These are phyloP conservation scores for Alisma plantagoaquatica DNA, from an alignment of 106 monocot genomes.

Conservation along the genomic window DNA sequence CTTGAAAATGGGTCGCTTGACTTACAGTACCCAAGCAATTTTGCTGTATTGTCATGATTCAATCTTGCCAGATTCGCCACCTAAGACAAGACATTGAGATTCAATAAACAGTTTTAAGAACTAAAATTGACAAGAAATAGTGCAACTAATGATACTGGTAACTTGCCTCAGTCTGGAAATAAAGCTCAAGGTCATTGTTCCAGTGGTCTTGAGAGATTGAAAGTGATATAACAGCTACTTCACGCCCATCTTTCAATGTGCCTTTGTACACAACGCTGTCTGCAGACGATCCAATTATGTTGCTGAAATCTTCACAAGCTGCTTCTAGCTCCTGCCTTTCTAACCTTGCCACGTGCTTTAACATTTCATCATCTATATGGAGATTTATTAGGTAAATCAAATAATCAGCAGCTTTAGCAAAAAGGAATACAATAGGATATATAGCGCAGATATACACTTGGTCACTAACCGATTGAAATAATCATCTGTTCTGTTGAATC, in stretches of 20 bases:
- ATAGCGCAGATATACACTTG: too few relatives aligned
- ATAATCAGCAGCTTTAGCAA: too few relatives aligned
- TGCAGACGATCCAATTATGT: slow-evolving; percentile 77
- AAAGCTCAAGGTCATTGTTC: slow-evolving; percentile 53
- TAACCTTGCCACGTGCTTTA: slow-evolving; percentile 49
- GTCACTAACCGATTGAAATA: too few relatives aligned
- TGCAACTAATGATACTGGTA: too few relatives aligned
- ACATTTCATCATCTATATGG: slow-evolving; percentile 37
- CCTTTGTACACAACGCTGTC: slow-evolving; percentile 74
- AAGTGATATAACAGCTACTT: slow-evolving; percentile 84
- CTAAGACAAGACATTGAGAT: slow-evolving; percentile 35
- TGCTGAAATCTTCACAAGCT: slow-evolving; percentile 97
- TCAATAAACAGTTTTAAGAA: background rate
- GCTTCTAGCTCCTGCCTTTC: slow-evolving; percentile 61
- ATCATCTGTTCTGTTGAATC: too few relatives aligned
- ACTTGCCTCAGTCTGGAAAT: slow-evolving; percentile 73
- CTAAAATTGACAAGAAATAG: background rate
- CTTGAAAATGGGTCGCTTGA: slow-evolving; percentile 73
- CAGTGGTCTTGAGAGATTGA: slow-evolving; percentile 41
- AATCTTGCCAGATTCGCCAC: slow-evolving; percentile 59
- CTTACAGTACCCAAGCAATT: slow-evolving; percentile 68
- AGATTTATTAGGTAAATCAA: too few relatives aligned
- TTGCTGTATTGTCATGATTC: slow-evolving; percentile 67
- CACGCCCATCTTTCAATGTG: slow-evolving; percentile 60
- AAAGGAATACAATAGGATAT: too few relatives aligned